phyloP scores from a whole-genome alignment of 176 grass and related monocot species.

The Microstegium vimineum region DNA sequence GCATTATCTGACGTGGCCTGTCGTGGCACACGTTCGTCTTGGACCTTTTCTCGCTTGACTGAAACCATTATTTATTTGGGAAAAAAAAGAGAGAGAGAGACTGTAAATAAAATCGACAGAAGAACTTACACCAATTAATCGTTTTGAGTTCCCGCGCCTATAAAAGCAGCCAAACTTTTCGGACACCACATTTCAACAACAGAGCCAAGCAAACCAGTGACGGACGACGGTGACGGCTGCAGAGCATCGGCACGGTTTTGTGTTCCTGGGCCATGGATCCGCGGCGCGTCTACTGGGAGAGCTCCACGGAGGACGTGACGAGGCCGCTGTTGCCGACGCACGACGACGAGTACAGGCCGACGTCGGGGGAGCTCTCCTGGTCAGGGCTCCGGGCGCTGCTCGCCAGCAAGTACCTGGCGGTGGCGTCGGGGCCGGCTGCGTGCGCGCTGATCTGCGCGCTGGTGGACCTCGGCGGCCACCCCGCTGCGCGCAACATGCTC shows the following conservation, averaged over 20 bases:
- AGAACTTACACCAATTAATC: not conserved
- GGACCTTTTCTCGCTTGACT: not conserved
- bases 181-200: not conserved
- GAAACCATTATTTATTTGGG: not conserved
- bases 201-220: not conserved
- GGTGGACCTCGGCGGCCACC: conserved; percentile 40
- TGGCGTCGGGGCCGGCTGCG: conserved; percentile 55
- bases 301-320: conserved; percentile 39
- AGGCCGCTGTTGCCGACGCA: conserved; percentile 49
- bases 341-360: not conserved
- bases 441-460: conserved; percentile 42
- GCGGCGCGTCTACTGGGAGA: not conserved
- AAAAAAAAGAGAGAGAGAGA: not conserved
- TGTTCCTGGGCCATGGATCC: not conserved
- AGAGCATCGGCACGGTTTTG: not conserved
- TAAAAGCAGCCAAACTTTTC: conserved; percentile 1
- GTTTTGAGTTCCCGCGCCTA: conserved; percentile 18
- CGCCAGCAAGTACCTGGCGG: conserved; percentile 37
- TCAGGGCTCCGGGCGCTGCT: conserved; percentile 22
- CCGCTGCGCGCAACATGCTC: conserved; percentile 74
- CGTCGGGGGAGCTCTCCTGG: not conserved
- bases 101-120: not conserved
- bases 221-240: not conserved
- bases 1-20: not conserved
- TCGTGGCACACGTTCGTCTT: not conserved